A percentile compares a stretch with the other conserved stretches of the same genome.
Conservation (phyloP, 1,284 basidiomycete genomes). For the Cryptococcus deneoformans region DNA sequence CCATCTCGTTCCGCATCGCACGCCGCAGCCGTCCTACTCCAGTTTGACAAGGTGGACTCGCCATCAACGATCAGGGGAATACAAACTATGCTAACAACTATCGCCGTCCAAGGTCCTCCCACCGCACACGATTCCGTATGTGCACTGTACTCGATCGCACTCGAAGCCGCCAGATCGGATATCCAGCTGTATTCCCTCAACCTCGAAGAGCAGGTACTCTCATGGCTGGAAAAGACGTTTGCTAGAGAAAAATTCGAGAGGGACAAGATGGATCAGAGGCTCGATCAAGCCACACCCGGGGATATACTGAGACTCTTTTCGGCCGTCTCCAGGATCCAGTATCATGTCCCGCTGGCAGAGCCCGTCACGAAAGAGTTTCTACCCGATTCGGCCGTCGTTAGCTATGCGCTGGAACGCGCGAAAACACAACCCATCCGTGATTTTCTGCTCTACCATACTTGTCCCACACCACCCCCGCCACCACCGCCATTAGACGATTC, state of each 20-base stretch:
- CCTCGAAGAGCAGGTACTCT: conserved; percentile 75
- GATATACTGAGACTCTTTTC: conserved; percentile 63
- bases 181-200: conserved; percentile 73
- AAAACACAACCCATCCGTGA: conserved; percentile 62
- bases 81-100: conserved; percentile 68
- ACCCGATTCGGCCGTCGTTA: conserved; percentile 64
- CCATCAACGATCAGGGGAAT: conserved; percentile 66
- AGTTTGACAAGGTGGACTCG: conserved; percentile 54
- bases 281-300: conserved; percentile 52
- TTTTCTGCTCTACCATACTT: conserved; percentile 46
- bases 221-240: conserved; percentile 61
- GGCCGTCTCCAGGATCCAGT: conserved; percentile 57
- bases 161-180: conserved; percentile 70
- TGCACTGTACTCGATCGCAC: conserved; percentile 64
- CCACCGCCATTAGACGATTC: too few relatives aligned
- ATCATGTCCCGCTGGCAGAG: conserved; percentile 5
- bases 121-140: conserved; percentile 84
- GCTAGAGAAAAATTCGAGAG: conserved; percentile 51
- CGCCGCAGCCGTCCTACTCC: conserved; percentile 57
- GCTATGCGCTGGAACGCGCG: conserved; percentile 60
- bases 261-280: conserved; percentile 53
- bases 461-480: neutral
- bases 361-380: conserved; percentile 45
- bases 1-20: conserved; percentile 79
- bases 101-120: conserved; percentile 77